Evolutionary conservation across 371 early-diverging fungal species (phyloP).

Genomic region (Mortierella sp.): DNA sequence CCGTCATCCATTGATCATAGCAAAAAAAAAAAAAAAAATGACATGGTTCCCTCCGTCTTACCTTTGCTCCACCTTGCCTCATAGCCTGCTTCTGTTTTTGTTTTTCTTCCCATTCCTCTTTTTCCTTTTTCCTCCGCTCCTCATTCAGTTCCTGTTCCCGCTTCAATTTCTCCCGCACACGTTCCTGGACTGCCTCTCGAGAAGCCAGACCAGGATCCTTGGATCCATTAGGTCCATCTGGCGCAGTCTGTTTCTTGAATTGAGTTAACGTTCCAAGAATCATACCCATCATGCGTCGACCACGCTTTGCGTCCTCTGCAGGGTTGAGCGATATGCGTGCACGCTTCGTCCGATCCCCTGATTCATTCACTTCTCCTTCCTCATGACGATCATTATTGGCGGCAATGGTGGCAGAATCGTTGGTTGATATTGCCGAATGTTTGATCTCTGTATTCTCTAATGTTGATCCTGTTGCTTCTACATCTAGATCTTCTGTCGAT

Average conservation of each 20-base stretch:
- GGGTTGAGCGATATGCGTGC: constrained; percentile 20
- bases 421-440: background rate
- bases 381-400: constrained; percentile 2
- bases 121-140: constrained; percentile 19
- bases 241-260: constrained; percentile 28
- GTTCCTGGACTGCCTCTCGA: constrained; percentile 38
- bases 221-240: background rate
- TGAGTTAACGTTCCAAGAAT: constrained; percentile 46
- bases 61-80: constrained; percentile 6
- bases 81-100: background rate
- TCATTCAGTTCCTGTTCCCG: constrained; percentile 28
- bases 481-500: background rate
- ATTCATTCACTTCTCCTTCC: background rate
- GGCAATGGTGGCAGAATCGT: background rate
- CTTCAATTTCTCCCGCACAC: constrained; percentile 40
- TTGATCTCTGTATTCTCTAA: background rate
- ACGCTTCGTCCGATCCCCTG: constrained; percentile 17
- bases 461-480: background rate
- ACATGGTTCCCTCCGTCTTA: background rate
- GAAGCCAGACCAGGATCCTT: constrained; percentile 12
- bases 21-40: background rate
- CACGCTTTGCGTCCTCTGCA: constrained; percentile 41
- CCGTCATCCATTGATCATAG: background rate
- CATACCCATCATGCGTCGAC: constrained; percentile 55
- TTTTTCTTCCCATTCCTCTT: constrained; percentile 25